phyloP scores from a whole-genome alignment of 2,329 filamentous ascomycete genomes.

The Setomelanomma holmii region DNA sequence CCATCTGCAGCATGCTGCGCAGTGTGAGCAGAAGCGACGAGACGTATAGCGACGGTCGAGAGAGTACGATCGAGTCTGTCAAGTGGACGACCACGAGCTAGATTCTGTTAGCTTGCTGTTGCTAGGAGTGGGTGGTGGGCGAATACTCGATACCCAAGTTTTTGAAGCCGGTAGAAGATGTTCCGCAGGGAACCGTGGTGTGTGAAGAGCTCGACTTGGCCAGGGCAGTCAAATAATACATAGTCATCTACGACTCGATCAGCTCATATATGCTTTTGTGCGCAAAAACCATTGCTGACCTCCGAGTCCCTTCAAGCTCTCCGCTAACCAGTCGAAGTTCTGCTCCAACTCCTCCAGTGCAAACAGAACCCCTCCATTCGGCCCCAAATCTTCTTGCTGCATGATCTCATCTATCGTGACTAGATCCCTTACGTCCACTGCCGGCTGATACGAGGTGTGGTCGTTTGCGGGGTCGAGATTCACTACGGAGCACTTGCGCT shows the following conservation, averaged over 20 bases:
- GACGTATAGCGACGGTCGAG: constrained; percentile 91
- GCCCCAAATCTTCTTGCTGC: constrained; percentile 86
- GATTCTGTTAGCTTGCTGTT: constrained; percentile 29
- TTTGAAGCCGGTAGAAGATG: constrained; percentile 89
- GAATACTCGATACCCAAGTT: constrained; percentile 87
- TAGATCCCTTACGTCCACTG: constrained; percentile 87
- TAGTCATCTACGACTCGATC: constrained; percentile 72
- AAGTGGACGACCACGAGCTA: constrained; percentile 93
- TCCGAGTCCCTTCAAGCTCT: constrained; percentile 77
- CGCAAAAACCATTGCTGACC: constrained; percentile 47
- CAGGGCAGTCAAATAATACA: constrained; percentile 92
- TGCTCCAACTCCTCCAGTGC: constrained; percentile 94
- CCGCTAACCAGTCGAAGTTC: constrained; percentile 90
- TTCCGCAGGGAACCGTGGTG: constrained; percentile 92
- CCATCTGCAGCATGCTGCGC: constrained; percentile 97
- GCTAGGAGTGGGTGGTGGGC: constrained; percentile 30
- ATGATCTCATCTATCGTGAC: constrained; percentile 95
- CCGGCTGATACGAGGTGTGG: constrained; percentile 84
- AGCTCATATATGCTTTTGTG: constrained; percentile 6
- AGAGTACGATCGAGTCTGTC: constrained; percentile 92
- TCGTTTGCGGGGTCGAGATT: constrained; percentile 99
- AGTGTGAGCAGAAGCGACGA: constrained; percentile 92
- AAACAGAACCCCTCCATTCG: constrained; percentile 91
- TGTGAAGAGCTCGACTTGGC: constrained; percentile 96
- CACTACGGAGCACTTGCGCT: constrained; percentile 90